These are phyloP conservation scores for Euphorbia schlechtendalii DNA, from an alignment of 441 rosid species.

Conservation along the genomic window DNA sequence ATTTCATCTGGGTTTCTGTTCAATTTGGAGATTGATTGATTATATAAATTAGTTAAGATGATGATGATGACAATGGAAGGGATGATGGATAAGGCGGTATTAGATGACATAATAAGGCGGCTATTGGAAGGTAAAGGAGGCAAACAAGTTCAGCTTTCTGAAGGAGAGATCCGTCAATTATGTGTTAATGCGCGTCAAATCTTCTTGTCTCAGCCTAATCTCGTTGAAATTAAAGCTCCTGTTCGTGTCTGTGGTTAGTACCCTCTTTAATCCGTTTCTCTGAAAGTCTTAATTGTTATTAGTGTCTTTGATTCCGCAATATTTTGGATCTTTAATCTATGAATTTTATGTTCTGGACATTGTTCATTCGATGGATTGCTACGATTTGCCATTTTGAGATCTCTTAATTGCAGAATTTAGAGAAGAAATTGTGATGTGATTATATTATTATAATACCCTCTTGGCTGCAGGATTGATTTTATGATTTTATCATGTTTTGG, in stretches of 20 bases:
- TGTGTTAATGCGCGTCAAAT: too few species aligned
- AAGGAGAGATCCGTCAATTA: conserved; percentile 94
- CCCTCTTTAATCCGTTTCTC: too few species aligned
- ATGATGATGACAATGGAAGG: conserved; percentile 93
- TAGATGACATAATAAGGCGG: conserved; percentile 94
- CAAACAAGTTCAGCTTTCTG: conserved; percentile 90
- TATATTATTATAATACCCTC: too few species aligned
- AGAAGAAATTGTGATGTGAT: neutral
- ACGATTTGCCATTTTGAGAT: neutral
- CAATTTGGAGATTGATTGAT: too few species aligned
- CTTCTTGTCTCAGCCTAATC: conserved; percentile 84
- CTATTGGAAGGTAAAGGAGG: conserved; percentile 87
- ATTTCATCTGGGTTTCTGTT: conserved; percentile 1
- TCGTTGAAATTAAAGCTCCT: conserved; percentile 78
- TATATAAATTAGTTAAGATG: conserved; percentile 27
- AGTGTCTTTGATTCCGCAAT: too few species aligned
- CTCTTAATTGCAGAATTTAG: neutral
- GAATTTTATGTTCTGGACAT: neutral
- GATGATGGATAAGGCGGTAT: conserved; percentile 67
- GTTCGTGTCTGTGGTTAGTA: conserved; percentile 76
- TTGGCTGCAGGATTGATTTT: neutral
- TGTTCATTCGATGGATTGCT: conserved; percentile 3
- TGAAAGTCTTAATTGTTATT: too few species aligned
- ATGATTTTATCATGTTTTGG: neutral
- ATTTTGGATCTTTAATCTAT: neutral